Evolutionary conservation across 139 green algal genomes (phyloP), one percentile per base, ranked within the genome.

Genomic region (Coelastrella sp.): DNA sequence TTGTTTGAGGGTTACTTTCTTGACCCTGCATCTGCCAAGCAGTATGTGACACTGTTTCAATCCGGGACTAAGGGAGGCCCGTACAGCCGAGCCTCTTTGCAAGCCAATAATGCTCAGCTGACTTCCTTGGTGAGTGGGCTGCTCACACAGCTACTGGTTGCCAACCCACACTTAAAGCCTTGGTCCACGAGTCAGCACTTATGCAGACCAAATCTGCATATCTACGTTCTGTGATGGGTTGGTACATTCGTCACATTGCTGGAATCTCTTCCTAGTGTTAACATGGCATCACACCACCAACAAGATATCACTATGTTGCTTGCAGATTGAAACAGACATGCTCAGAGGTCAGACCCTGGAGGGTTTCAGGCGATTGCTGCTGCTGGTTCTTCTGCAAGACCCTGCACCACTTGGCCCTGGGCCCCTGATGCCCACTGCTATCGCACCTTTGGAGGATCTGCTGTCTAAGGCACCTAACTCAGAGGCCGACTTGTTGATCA

Each of bases 1-100:
- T 73, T 95, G 65, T 95, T 88, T 86, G 86, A 92, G 75, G 93
- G 93, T 0, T 94, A 93, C 80, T 95, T 94, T 61, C 19, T 94
- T 71, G 90, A 92, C 17, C 13, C 92, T 47, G 83, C 23, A 6
- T 71, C 91, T n/a, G 93, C 93, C 0, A 88, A 91, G 57, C 90
- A 93, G 85, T 94, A 94, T 83, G 5, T 61, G 17, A 47, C 61
- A 10, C 66, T 91, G 77, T 91, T 73, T 47, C 61, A 74, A 2
- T 13, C 64, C 5, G 19, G 20, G 10, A 57, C 83, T 13, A 76
- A 83, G 76, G 80, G 92, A n/a, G n/a, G n/a, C n/a, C 93, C 93
- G 7, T 95, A 95, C 83, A 23, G 32, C 17, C n/a, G 23, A 20
- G 58, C 68, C 59, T 85, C 81, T 64, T 47, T 95, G 60, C 65